These are phyloP conservation scores for Diophrys appendiculata DNA, from an alignment of 73 alveolate genomes.

Conservation along the genomic window DNA sequence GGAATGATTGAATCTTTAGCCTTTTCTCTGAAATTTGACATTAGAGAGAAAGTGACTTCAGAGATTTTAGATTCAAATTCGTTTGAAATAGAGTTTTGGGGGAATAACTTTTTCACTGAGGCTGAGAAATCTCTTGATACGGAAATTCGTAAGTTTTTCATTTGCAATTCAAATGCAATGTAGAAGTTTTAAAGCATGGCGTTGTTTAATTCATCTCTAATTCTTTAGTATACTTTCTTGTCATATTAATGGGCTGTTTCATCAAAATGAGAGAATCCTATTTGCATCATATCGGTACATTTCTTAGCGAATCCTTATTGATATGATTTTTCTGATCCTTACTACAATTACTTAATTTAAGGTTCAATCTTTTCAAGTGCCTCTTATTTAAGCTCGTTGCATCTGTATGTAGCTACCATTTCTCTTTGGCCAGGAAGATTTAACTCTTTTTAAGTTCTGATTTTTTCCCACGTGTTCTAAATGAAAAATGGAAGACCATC, in stretches of 20 bases:
- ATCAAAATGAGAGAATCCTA: constrained; percentile 52
- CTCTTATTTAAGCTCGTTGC: constrained; percentile 70
- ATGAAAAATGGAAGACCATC: constrained; percentile 70
- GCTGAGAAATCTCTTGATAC: constrained; percentile 54
- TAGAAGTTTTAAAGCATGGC: constrained; percentile 56
- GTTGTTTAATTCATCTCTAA: constrained; percentile 50
- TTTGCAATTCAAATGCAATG: constrained; percentile 60
- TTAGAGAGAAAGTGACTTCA: not conserved
- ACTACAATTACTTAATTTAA: constrained; percentile 53
- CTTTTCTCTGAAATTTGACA: not conserved
- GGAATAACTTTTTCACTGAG: constrained; percentile 36
- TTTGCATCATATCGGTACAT: constrained; percentile 44
- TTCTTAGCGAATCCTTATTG: constrained; percentile 44
- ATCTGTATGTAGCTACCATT: constrained; percentile 75
- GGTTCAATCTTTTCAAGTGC: constrained; percentile 42
- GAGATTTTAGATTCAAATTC: constrained; percentile 25
- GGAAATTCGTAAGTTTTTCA: constrained; percentile 54
- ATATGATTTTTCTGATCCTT: constrained; percentile 21
- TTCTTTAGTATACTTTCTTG: constrained; percentile 58
- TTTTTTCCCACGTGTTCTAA: constrained; percentile 71
- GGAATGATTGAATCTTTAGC: constrained; percentile 13
- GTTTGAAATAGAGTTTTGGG: constrained; percentile 36
- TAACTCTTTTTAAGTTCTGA: constrained; percentile 66
- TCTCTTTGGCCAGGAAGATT: constrained; percentile 77
- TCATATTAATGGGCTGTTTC: constrained; percentile 72